Evolutionary conservation across 441 rosid genomes (phyloP).

Genomic region (Breynia disticha): DNA sequence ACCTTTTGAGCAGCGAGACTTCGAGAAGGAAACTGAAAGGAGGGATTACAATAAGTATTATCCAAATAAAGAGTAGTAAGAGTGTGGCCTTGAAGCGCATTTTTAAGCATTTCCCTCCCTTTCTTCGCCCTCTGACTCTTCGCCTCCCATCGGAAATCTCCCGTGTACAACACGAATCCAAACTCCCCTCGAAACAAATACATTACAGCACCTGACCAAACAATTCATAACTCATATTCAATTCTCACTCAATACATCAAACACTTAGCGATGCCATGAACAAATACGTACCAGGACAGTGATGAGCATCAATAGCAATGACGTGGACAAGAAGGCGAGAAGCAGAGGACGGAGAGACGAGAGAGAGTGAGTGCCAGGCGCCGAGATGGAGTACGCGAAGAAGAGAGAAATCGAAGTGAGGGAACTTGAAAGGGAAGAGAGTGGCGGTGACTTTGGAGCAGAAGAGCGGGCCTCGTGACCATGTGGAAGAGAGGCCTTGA

Average conservation of each 20-base stretch:
- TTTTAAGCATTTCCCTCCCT: slow-evolving; percentile 28
- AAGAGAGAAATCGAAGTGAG: slow-evolving; percentile 50
- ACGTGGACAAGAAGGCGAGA: slow-evolving; percentile 30
- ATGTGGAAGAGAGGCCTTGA: slow-evolving; percentile 43
- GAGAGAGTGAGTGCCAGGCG: slow-evolving; percentile 45
- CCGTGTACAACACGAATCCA: slow-evolving; percentile 66
- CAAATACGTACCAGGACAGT: slow-evolving; percentile 72
- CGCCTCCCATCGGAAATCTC: slow-evolving; percentile 69
- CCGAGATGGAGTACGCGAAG: slow-evolving; percentile 47
- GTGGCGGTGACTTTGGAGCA: slow-evolving; percentile 73
- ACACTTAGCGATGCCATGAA: neutral
- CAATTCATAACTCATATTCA: neutral
- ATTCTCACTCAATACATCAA: neutral
- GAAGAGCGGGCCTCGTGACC: slow-evolving; percentile 57
- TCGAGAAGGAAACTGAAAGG: slow-evolving; percentile 51
- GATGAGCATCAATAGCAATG: slow-evolving; percentile 65
- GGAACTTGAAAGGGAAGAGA: slow-evolving; percentile 60
- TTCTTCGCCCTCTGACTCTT: slow-evolving; percentile 23
- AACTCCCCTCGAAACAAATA: slow-evolving; percentile 66
- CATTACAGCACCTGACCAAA: slow-evolving; percentile 59
- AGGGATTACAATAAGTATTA: slow-evolving; percentile 71
- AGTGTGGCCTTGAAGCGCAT: slow-evolving; percentile 31
- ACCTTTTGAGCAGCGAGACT: slow-evolving; percentile 51
- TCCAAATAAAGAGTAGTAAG: slow-evolving; percentile 55
- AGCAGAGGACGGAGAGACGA: slow-evolving; percentile 39